These are phyloP conservation scores for Botrytis sinoallii DNA, from an alignment of 2,329 filamentous ascomycete species.

Conservation along the genomic window DNA sequence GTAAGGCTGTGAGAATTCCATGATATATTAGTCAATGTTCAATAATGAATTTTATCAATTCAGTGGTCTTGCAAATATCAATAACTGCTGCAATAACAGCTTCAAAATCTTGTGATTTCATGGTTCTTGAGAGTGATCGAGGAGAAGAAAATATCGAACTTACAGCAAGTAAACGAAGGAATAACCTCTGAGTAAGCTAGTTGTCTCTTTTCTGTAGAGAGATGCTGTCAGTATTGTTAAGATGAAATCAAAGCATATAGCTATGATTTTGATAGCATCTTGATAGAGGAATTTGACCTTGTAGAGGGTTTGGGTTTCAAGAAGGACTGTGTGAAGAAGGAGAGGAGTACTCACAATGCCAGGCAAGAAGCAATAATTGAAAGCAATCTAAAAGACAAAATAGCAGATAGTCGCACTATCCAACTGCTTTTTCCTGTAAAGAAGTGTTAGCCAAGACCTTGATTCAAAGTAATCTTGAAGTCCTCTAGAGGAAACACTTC, in stretches of 20 bases:
- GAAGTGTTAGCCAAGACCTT: not conserved
- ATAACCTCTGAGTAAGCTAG: not conserved
- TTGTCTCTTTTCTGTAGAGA: not conserved
- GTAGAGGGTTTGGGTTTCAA: not conserved
- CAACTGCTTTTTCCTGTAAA: no score
- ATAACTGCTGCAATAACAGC: not conserved
- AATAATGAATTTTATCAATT: not conserved
- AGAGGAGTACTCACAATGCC: not conserved
- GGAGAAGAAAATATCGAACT: not conserved
- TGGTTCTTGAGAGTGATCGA: not conserved
- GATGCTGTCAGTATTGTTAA: not conserved
- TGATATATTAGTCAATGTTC: not conserved
- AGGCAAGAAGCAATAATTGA: not conserved
- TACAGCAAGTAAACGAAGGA: not conserved
- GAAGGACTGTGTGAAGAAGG: fast-evolving
- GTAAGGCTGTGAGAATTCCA: not conserved
- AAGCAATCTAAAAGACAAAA: not conserved
- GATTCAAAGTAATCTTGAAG: not conserved
- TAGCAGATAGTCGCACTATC: not conserved
- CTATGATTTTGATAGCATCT: not conserved
- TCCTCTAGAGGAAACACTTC: not conserved
- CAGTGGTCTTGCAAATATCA: not conserved
- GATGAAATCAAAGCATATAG: no score
- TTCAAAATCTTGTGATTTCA: not conserved
- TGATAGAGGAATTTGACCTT: not conserved